phyloP scores from a whole-genome alignment of 768 basidiomycete species.

The Sarcodon aspratus region DNA sequence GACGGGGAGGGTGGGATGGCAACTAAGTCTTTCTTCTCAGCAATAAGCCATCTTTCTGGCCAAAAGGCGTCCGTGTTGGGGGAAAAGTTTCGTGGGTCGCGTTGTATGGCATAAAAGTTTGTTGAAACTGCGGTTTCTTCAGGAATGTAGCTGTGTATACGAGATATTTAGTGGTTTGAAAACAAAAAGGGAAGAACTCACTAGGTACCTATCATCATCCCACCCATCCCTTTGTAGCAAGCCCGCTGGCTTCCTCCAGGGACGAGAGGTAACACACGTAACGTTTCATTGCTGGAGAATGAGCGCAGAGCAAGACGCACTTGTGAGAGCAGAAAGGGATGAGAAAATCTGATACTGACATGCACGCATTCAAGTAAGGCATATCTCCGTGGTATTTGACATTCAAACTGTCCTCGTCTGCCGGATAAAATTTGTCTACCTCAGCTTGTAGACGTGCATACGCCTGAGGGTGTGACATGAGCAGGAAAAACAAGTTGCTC shows the following conservation, averaged over 20 bases:
- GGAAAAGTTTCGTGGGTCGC: background rate
- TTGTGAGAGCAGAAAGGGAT: too few species aligned
- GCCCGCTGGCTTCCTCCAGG: constrained; percentile 27
- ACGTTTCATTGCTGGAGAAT: constrained; percentile 26
- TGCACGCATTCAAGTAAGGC: constrained; percentile 22
- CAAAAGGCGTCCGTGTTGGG: background rate
- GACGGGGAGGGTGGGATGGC: background rate
- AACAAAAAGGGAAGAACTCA: constrained; percentile 4
- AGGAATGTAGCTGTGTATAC: background rate
- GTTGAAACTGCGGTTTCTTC: background rate
- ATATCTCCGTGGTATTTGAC: constrained; percentile 10
- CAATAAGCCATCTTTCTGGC: background rate
- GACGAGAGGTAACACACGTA: constrained; percentile 33
- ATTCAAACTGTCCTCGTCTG: constrained; percentile 9
- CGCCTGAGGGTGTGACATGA: constrained; percentile 11
- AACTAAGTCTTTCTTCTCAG: constrained; percentile 1
- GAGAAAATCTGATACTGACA: constrained; percentile 9
- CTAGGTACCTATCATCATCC: constrained; percentile 10
- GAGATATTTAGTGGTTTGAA: too few species aligned
- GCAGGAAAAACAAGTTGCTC: constrained; percentile 13
- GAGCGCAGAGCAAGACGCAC: too few species aligned
- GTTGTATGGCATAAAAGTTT: background rate
- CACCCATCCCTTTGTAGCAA: constrained; percentile 17
- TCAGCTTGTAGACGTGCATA: constrained; percentile 16
- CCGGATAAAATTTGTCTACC: constrained; percentile 15